Evolutionary conservation across 2,329 filamentous ascomycete species (phyloP), one percentile per base, ranked within the genome.

Genomic region (Metarhizium guizhouense): DNA sequence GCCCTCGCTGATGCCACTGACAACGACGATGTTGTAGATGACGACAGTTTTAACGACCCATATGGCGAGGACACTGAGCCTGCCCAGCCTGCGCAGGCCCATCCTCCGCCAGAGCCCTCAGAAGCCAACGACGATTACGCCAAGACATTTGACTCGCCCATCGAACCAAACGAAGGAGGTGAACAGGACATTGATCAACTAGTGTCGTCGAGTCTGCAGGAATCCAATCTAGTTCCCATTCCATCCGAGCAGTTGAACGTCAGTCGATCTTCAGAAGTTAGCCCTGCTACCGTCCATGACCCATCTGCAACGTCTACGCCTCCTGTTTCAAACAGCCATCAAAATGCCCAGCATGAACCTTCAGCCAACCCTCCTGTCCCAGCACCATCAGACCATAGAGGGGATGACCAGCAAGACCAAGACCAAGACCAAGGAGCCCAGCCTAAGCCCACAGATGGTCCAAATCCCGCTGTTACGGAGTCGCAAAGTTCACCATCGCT

Each of bases 91-190:
- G 29, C 49, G 16, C 36, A 54, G 18, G 59, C 62, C 54, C 65
- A 66, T 56, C 63, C 60, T 48, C 67, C 63, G 55, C 65, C 66
- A 52, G 65, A 71, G 38, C 50, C 65, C 20, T 59, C 62, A 54
- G 65, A 68, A 61, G 68, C 66, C 67, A 73, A 70, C 65, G 76
- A 78, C 71, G 76, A 79, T 61, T 77, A 79, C 69, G 74, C 75
- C 62, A 78, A 74, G 65, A 75, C 71, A 42, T 76, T 78, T 72
- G 74, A 79, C 67, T 79, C 77, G 56, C 74, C 75, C 56, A 69
- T 70, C 63, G 70, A 63, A 49, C 62, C 66, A 50, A 68, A 71
- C 55, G 66, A 69, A 58, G 71, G 66, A 57, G 68, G 68, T 59
- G 68, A 66, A 62, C 66, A 69, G 65, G 64, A 65, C 59, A 60